Evolutionary conservation across 208 protist genomes (phyloP).

Genomic region (Leishmania martiniquensis): DNA sequence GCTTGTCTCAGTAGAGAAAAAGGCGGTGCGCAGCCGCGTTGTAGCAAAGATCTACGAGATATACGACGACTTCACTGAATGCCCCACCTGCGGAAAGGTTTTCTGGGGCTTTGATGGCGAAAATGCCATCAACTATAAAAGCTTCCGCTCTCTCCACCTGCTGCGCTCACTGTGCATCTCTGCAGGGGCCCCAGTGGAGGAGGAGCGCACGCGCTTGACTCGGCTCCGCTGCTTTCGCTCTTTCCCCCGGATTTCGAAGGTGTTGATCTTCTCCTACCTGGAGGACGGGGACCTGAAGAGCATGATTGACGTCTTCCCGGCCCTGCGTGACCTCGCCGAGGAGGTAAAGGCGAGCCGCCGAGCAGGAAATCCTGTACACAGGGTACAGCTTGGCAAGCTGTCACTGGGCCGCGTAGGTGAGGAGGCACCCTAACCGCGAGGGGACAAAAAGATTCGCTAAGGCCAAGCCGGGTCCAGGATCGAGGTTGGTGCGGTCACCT

Average conservation of each 20-base stretch:
- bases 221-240: conserved; percentile 55
- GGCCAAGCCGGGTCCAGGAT: background rate
- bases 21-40: conserved; percentile 46
- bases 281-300: conserved; percentile 35
- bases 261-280: conserved; percentile 54
- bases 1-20: conserved; percentile 50
- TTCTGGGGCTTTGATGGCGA: conserved; percentile 82
- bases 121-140: conserved; percentile 78
- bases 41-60: conserved; percentile 58
- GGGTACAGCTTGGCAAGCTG: conserved; percentile 16
- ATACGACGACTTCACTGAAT: conserved; percentile 76
- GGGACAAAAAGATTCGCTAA: background rate
- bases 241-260: conserved; percentile 63
- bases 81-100: conserved; percentile 68
- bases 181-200: conserved; percentile 33
- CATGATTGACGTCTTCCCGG: conserved; percentile 51
- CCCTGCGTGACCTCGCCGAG: conserved; percentile 42
- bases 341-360: conserved; percentile 35
- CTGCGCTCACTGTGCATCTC: conserved; percentile 52
- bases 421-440: no score
- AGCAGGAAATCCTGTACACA: conserved; percentile 28
- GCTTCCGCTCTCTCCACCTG: conserved; percentile 63
- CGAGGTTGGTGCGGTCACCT: background rate
- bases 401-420: background rate
- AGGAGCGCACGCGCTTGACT: conserved; percentile 23